Evolutionary conservation across 441 rosid species (phyloP), one percentile per base, ranked within the genome.

Genomic region (Metrosideros polymorpha): DNA sequence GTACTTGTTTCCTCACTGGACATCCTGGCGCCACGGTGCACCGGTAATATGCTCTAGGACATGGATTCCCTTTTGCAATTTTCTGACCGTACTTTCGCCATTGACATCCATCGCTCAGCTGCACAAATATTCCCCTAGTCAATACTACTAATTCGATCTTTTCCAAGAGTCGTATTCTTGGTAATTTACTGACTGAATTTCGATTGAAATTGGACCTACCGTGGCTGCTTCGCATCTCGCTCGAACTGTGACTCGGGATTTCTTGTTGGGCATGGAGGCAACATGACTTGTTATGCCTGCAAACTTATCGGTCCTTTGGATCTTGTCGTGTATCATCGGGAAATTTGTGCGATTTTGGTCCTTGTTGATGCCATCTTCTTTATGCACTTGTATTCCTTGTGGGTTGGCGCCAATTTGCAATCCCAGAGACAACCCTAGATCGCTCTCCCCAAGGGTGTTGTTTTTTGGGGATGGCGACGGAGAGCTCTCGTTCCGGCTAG

Each of bases 31-130:
- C 94, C 1, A 94, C 98, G 0, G 98, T 97, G 91, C 99, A 97
- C 29, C 99, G 96, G 85, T 96, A 97, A 83, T 97, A 97, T 49
- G 99, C 99, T 89, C 99, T 92, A 3, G 99, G 99, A 89, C 99
- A 97, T 55, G 99, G 99, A 86, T 97, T 97, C 84, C 98, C 99
- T 90, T 97, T 97, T 0, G 99, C 96, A 7, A 97, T 94, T 91
- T 97, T 97, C 89, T 97, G 99, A 17, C 99, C 99, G 12, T 95
- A 97, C 92, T 97, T 96, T 83, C 99, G 95, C 99, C 99, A 97
- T 79, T 97, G 99, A 27, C 99, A 96, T 18, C 99, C 99, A 90
- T 97, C 99, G 88, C 94, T 95, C 96, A 97, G 93, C 99, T 97
- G 76, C 19, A 18, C 50, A 79, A 49, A 61, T 9, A 54, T 12